Base-by-base conservation (phyloP, 192 early-diverging fungal genomes). In the Gryganskiella cystojenkinii region DNA sequence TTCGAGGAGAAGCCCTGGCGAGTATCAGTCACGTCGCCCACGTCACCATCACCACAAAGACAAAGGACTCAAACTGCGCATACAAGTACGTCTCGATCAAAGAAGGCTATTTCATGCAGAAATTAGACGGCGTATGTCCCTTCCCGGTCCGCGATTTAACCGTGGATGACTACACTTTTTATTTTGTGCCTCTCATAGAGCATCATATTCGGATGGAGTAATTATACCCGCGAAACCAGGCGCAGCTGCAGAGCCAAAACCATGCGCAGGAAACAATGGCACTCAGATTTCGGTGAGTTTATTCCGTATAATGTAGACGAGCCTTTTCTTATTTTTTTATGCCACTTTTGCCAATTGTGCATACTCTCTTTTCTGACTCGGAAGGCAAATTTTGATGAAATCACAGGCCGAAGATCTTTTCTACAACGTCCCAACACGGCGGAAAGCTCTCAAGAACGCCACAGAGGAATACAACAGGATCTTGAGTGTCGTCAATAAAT, bases 21-120 rank as follows among this genome's bases (percentile, higher is more conserved):
- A 97, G 95, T 81, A 96, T 99, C 63, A 94, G 93, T 54, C 95
- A 97, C 64, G 92, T 99, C 20, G 92, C 96, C 4, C 95, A 97
- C 80, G 86, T 99, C 35, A 93, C 93, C 22, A 93, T 95, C 56
- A 90, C 90, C 4, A 91, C 93, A 4, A 93, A 92, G 44, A 92
- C 92, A 15, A 86, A 86, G 3, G 90, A 92, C 50, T 90, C 90
- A 3, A 87, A 88, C 22, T 93, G 90, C 66, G 93, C 93, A 4
- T 95, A 87, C 61, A 86, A 83, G 84, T 93, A 31, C 20, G 15
- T 62, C 8, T 62, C 19, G 28, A 50, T 46, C 50, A n/a, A 30
- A 28, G 28, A 20, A 13, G 19, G 27, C 61, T 19, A 24, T 62
- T 46, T 27, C 44, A 62, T 50, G 33, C n/a, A n/a, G n/a, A n/a